Conservation (phyloP, 2,329 filamentous ascomycete species). For the Aspergillus sp. region DNA sequence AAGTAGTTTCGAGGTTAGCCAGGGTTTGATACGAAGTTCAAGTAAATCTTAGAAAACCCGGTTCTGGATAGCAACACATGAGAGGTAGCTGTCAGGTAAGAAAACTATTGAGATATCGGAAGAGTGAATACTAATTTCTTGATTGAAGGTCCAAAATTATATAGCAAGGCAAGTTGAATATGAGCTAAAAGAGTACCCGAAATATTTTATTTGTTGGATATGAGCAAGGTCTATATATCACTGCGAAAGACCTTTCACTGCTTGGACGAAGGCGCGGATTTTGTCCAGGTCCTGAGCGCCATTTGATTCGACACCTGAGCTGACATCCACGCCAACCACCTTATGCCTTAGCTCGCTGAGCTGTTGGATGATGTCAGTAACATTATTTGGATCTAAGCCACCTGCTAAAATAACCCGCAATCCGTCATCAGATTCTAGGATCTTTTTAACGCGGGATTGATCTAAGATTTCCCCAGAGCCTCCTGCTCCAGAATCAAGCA, state of each 20-base stretch:
- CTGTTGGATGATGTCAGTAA: constrained; percentile 63
- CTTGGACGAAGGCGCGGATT: constrained; percentile 76
- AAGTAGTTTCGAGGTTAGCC: background rate
- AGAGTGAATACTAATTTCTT: background rate
- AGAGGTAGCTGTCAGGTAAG: background rate
- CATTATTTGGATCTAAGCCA: constrained; percentile 77
- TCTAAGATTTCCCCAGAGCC: constrained; percentile 78
- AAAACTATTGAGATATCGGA: background rate
- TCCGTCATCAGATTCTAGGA: constrained; percentile 67
- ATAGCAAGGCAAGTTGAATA: background rate
- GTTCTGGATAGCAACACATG: background rate
- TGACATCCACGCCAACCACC: constrained; percentile 85
- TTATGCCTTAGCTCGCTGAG: constrained; percentile 61
- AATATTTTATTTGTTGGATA: background rate
- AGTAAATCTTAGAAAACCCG: background rate
- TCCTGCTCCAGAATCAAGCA: constrained; percentile 84
- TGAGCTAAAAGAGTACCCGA: background rate
- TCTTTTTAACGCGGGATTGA: constrained; percentile 64
- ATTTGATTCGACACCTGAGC: constrained; percentile 85
- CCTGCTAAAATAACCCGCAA: constrained; percentile 80
- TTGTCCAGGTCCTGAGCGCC: constrained; percentile 78
- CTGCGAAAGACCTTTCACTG: constrained; percentile 59
- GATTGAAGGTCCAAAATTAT: background rate
- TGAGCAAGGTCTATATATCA: constrained; percentile 17
- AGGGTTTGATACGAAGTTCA: background rate